Evolutionary conservation across 805 yeast genomes (phyloP).

Genomic region (Wickerhamomyces bovis): DNA sequence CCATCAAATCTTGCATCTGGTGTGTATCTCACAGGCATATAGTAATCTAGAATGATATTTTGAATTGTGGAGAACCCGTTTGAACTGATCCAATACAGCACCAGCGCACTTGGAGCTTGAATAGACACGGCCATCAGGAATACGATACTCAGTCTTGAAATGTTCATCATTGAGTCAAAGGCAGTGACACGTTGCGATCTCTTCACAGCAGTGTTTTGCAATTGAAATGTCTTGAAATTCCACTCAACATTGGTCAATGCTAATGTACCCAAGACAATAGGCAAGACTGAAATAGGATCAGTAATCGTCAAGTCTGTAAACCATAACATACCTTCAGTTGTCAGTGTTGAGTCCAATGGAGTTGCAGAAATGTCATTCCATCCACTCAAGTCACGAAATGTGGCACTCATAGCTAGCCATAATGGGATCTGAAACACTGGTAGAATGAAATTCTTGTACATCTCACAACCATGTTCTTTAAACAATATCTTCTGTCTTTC

Average conservation of each 20-base stretch:
- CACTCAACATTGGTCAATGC: conserved; percentile 79
- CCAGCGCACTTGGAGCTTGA: conserved; percentile 79
- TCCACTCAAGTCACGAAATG: conserved; percentile 73
- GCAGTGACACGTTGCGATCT: conserved; percentile 47
- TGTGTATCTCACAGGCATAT: conserved; percentile 20
- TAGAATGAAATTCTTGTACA: conserved; percentile 71
- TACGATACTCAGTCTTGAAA: conserved; percentile 70
- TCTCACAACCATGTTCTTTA: conserved; percentile 57
- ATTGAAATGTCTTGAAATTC: conserved; percentile 59
- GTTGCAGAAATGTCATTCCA: conserved; percentile 28
- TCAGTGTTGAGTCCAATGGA: conserved; percentile 45
- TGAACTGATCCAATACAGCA: conserved; percentile 88
- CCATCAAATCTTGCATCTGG: conserved; percentile 7
- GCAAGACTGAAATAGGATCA: conserved; percentile 61
- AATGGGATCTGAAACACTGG: conserved; percentile 84
- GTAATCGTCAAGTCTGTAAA: conserved; percentile 49
- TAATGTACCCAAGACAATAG: conserved; percentile 63
- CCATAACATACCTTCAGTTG: conserved; percentile 57
- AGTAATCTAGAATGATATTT: conserved; percentile 58
- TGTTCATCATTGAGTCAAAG: conserved; percentile 57
- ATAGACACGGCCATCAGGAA: conserved; percentile 78
- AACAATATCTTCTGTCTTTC: conserved; percentile 70
- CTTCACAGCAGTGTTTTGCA: conserved; percentile 32
- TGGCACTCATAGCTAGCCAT: conserved; percentile 75
- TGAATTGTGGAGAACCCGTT: conserved; percentile 72